Base-by-base conservation (phyloP, 129 eudicot genomes). In the Arctium lappa region DNA sequence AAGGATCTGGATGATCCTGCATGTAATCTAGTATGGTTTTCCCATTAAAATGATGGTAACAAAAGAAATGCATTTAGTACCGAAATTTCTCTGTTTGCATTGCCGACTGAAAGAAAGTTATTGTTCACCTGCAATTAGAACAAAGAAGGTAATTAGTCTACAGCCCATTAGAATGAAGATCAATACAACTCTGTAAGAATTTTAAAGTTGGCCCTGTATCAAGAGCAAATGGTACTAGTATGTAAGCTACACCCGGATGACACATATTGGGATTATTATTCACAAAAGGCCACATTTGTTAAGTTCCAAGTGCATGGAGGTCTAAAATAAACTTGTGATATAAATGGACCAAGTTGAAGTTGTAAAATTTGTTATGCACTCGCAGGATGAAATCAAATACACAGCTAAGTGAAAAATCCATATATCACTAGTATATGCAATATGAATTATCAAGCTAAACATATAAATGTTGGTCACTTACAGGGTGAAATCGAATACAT, bases 401-500 rank as follows among this genome's bases (percentile, higher is more conserved):
- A 62, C 29, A 62, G 31, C 69, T 62, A 62, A 31, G 69, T 62
- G 31, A 22, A n/a, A 62, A 22, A 5, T n/a, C 31, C 31, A 62
- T 62, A 62, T 22, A 48, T 62, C 4, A 62, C 31, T 66, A 66
- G 71, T 66, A 66, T 18, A 29, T 44, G 50, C 5, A 46, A 16
- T 60, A 60, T 60, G 13, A 66, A 66, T 66, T 4, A 66, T 29
- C 12, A 71, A 56, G 16, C 27, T 44, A 42, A 48, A 50, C n/a
- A 11, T 65, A 81, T 56, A 73, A 7, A 44, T 36, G 78, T 63
- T 11, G 22, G 82, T 68, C 6, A 77, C 94, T 82, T 88, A 92
- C 97, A 40, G 97, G 97, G 77, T 86, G 94, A 84, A 92, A 92
- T 6, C 94, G 90, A 56, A 92, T 86, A 84, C 94, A 92, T 74